Conservation (phyloP, 306 rosid species). For the Neltuma alba region DNA sequence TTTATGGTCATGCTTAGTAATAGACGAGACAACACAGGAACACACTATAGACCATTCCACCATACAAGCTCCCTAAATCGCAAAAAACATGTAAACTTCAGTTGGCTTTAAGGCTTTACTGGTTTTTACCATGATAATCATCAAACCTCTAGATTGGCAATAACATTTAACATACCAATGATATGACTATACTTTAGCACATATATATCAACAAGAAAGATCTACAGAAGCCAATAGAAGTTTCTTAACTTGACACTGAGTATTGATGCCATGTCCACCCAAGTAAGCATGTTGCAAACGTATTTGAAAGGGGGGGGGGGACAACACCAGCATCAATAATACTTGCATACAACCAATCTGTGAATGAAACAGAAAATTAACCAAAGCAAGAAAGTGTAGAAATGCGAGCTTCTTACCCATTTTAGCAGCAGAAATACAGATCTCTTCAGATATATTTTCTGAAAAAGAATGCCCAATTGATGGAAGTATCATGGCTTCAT, state of each 20-base stretch:
- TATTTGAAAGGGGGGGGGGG: not conserved
- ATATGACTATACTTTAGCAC: not conserved
- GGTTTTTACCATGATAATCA: not conserved
- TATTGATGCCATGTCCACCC: not conserved
- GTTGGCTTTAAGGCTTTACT: not conserved
- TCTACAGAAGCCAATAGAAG: not conserved
- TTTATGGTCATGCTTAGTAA: not conserved
- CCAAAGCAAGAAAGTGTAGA: constrained; percentile 25
- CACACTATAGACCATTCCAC: not conserved
- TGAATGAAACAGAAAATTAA: constrained; percentile 7
- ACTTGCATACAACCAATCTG: not conserved
- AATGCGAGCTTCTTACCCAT: constrained; percentile 71
- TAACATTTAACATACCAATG: not conserved
- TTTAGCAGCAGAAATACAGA: constrained; percentile 96
- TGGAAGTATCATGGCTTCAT: constrained; percentile 77
- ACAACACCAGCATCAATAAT: not conserved
- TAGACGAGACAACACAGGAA: not conserved
- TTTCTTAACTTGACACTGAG: constrained; percentile 11
- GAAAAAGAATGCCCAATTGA: constrained; percentile 77
- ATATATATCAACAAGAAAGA: constrained; percentile 8
- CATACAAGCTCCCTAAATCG: not conserved
- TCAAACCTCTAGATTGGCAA: not conserved
- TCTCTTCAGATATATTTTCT: constrained; percentile 89
- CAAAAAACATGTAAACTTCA: not conserved
- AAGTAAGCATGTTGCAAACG: not conserved